Conservation (phyloP, 345 rosid genomes). For the Streptanthus diversifolius region DNA sequence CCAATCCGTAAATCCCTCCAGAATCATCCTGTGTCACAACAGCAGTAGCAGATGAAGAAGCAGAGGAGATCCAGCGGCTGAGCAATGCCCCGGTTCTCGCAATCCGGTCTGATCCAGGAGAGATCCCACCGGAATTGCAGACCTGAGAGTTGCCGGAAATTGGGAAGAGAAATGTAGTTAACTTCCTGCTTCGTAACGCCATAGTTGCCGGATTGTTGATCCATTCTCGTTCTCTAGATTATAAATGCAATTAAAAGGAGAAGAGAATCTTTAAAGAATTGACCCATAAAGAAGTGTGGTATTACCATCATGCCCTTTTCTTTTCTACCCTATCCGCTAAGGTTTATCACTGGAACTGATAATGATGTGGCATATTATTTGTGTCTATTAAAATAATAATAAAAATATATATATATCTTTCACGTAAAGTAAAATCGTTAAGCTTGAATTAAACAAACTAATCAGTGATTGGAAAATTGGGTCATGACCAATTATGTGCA, state of each 20-base stretch:
- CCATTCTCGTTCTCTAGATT: not conserved
- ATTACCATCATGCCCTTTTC: conserved; percentile 34
- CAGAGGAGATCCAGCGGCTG: conserved; percentile 30
- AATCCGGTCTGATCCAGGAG: not conserved
- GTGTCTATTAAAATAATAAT: not conserved
- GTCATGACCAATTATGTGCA: conserved; percentile 18
- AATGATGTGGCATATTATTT: not conserved
- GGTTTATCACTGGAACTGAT: not conserved
- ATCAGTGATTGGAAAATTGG: not conserved
- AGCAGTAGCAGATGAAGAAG: conserved; percentile 37
- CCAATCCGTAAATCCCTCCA: conserved; percentile 33
- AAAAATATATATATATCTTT: too few relatives aligned
- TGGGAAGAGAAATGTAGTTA: conserved; percentile 27
- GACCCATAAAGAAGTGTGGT: not conserved
- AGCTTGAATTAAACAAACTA: not conserved
- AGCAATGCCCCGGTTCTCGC: conserved; percentile 22
- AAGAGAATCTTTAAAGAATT: not conserved
- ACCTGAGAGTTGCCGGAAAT: not conserved
- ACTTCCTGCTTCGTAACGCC: conserved; percentile 32
- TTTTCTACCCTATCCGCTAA: not conserved
- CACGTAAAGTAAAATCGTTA: too few relatives aligned
- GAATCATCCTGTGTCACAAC: conserved; percentile 32
- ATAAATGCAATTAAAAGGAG: not conserved
- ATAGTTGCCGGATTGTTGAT: too few relatives aligned
- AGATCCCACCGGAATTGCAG: not conserved